These are phyloP conservation scores for Aspergillus glaucus DNA, from an alignment of 2,329 filamentous ascomycete species.

Conservation along the genomic window DNA sequence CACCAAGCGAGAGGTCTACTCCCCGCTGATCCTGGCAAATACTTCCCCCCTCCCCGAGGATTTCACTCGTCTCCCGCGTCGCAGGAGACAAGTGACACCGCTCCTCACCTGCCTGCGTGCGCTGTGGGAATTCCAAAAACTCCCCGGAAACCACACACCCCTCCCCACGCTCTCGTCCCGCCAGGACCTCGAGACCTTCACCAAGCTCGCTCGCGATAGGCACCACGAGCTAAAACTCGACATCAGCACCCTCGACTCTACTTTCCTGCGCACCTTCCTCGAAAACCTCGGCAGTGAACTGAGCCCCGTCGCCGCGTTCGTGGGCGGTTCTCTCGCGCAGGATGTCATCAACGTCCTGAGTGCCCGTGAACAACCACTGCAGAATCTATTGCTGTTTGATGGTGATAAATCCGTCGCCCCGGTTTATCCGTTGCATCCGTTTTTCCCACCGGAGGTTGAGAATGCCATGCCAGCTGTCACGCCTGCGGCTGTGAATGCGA, in stretches of 20 bases:
- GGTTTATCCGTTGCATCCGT: conserved; percentile 75
- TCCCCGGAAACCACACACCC: conserved; percentile 41
- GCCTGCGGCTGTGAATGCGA: conserved; percentile 19
- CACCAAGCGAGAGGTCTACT: conserved; percentile 86
- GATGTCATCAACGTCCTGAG: conserved; percentile 96
- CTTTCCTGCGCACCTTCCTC: conserved; percentile 76
- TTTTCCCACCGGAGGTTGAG: conserved; percentile 37
- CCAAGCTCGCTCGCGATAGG: conserved; percentile 67
- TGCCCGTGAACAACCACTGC: conserved; percentile 84
- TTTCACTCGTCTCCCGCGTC: conserved; percentile 59
- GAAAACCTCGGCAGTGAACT: conserved; percentile 81
- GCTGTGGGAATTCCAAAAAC: conserved; percentile 76
- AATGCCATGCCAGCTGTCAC: conserved; percentile 20
- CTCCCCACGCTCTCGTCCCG: conserved; percentile 51
- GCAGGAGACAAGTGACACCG: conserved; percentile 69
- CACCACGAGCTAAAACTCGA: conserved; percentile 69
- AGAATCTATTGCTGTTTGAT: conserved; percentile 91
- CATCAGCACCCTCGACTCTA: conserved; percentile 58
- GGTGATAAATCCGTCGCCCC: conserved; percentile 71
- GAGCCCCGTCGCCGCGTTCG: conserved; percentile 76
- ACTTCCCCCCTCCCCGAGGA: conserved; percentile 69
- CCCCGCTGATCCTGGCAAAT: conserved; percentile 79
- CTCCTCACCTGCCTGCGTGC: conserved; percentile 80
- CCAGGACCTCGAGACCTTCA: conserved; percentile 69
- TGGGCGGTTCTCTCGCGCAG: conserved; percentile 86